phyloP scores from a whole-genome alignment of 495 filamentous ascomycete species.

The Aspergillus saccharolyticus region DNA sequence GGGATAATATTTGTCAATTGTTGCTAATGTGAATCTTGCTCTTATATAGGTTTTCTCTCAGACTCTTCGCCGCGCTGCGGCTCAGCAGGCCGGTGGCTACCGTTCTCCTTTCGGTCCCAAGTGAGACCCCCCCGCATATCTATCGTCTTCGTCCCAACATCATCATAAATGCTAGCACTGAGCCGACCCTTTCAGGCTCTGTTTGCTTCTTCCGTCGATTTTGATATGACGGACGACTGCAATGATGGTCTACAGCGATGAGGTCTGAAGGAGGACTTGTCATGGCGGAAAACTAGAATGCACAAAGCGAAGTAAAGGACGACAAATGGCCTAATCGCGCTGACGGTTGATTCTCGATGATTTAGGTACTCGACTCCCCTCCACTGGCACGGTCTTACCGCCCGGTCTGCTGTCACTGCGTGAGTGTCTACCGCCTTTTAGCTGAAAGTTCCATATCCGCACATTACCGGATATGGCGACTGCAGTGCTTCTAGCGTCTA shows the following conservation, averaged over 20 bases:
- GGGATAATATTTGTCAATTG: conserved; percentile 19
- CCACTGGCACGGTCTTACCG: conserved; percentile 49
- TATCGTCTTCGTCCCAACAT: background rate
- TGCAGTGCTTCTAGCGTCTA: background rate
- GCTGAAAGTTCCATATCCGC: background rate
- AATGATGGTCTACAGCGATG: background rate
- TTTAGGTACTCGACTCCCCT: conserved; percentile 48
- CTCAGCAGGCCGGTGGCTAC: conserved; percentile 29
- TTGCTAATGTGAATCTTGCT: conserved; percentile 19
- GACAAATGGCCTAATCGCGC: too few relatives aligned
- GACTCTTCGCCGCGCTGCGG: conserved; percentile 41
- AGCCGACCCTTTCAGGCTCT: background rate
- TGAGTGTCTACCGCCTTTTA: conserved; percentile 31
- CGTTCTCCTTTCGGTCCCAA: conserved; percentile 39
- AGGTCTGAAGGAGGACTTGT: too few relatives aligned
- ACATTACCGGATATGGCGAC: background rate
- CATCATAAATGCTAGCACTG: background rate
- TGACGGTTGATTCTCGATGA: conserved; percentile 1
- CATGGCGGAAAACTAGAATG: background rate
- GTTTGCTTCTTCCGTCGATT: background rate
- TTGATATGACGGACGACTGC: background rate
- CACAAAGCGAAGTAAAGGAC: background rate
- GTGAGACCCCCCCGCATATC: conserved; percentile 28
- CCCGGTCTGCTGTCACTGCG: conserved; percentile 41
- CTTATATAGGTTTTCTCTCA: conserved; percentile 34